Conservation (phyloP, 75 land plant species). For the Selaginella moellendorffii region DNA sequence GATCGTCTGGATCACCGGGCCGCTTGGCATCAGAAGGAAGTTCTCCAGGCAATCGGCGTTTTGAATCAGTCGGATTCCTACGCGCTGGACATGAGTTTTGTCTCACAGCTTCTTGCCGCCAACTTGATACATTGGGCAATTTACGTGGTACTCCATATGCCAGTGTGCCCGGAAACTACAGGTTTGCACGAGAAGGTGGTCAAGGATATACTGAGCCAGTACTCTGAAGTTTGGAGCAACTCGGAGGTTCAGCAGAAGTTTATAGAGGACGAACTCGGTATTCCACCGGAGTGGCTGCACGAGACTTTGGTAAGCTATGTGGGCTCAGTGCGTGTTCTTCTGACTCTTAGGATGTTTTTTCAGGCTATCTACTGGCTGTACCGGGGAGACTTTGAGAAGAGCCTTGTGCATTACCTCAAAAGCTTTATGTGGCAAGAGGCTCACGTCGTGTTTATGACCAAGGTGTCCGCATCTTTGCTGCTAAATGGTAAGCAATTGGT, state of each 20-base stretch:
- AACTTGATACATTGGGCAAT: slow-evolving; percentile 92
- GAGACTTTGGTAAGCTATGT: slow-evolving; percentile 68
- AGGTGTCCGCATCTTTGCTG: slow-evolving; percentile 61
- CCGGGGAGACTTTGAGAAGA: slow-evolving; percentile 43
- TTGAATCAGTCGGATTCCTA: slow-evolving; percentile 45
- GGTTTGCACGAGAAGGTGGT: slow-evolving; percentile 60
- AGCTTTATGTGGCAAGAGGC: slow-evolving; percentile 82
- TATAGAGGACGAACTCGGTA: slow-evolving; percentile 61
- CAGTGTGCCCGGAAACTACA: slow-evolving; percentile 39
- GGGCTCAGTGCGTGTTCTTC: not conserved
- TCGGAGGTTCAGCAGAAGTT: slow-evolving; percentile 50
- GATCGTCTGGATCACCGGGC: slow-evolving; percentile 89
- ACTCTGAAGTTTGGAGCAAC: slow-evolving; percentile 76
- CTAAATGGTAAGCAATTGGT: slow-evolving; percentile 33
- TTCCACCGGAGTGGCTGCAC: slow-evolving; percentile 85
- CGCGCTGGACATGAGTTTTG: slow-evolving; percentile 69
- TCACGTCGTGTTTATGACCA: slow-evolving; percentile 61
- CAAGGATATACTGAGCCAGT: slow-evolving; percentile 69
- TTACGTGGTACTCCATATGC: slow-evolving; percentile 84
- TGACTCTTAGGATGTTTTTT: slow-evolving; percentile 11
- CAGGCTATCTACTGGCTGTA: slow-evolving; percentile 78
- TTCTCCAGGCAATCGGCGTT: slow-evolving; percentile 68
- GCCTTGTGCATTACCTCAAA: slow-evolving; percentile 58
- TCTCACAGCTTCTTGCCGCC: slow-evolving; percentile 68
- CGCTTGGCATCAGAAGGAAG: slow-evolving; percentile 85